Evolutionary conservation across 441 rosid species (phyloP), one percentile per base, ranked within the genome.

Genomic region (Pelargonium myrrhifolium): DNA sequence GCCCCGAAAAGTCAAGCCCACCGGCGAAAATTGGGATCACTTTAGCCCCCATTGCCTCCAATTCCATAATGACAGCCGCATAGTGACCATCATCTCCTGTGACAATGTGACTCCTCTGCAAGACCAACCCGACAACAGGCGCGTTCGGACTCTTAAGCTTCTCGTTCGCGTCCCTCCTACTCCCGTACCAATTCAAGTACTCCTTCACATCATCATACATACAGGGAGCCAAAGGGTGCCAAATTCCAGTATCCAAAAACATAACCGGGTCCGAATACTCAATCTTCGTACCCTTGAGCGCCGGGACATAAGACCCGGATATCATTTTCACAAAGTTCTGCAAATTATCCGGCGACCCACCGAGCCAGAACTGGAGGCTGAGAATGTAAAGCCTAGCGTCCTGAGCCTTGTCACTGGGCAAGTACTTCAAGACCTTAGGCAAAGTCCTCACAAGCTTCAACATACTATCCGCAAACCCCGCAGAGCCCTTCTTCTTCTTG

Each of bases 401-500:
- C 70, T 90, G 98, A 69, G 98, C 98, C 75, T 93, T 93, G 65
- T 90, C 97, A 73, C 96, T 88, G 0, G 98, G 98, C 71, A 93
- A 79, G 69, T 93, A 93, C 81, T 93, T 93, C 73, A 93, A 22
- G 6, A 94, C 99, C 78, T 94, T 94, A 5, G 98, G 98, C 72
- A 89, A 76, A 42, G 99, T 94, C 67, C 98, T 81, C 17, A 89
- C 99, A 12, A 94, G 89, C 86, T 94, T 94, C 72, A 94, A 78
- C 98, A 94, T 94, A 24, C 92, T 87, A 0, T 92, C 98, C 2
- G 99, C 99, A 69, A 94, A 94, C 0, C 98, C 99, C n/a, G 98
- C 94, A 20, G 59, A 53, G 22, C 94, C 91, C 63, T 86, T 87
- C 75, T 94, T 92, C 86, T 92, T 94, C 73, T 94, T 94, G 71